These are phyloP conservation scores for Dactylella cylindrospora DNA, from an alignment of 2,329 filamentous ascomycete genomes.

Conservation along the genomic window DNA sequence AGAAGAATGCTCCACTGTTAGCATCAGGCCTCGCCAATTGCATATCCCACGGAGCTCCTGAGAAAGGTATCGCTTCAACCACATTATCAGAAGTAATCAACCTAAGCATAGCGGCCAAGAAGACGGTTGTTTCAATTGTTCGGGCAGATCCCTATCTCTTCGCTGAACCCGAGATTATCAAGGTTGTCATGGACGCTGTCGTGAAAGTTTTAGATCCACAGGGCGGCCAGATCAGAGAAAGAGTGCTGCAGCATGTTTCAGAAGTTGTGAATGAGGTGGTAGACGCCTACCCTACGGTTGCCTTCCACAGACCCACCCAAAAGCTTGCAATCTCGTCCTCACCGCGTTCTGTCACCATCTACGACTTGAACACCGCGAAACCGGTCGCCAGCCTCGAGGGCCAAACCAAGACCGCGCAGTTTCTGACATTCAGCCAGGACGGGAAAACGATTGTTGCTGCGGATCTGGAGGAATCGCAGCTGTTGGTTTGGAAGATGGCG, in stretches of 20 bases:
- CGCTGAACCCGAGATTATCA: constrained; percentile 43
- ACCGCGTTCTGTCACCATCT: constrained; percentile 44
- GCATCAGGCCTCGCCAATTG: constrained; percentile 46
- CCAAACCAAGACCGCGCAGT: constrained; percentile 44
- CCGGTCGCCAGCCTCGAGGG: constrained; percentile 45
- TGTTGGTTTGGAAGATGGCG: constrained; percentile 47
- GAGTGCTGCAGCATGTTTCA: constrained; percentile 47
- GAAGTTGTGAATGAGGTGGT: constrained; percentile 47
- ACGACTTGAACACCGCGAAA: constrained; percentile 45
- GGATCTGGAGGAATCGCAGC: constrained; percentile 43
- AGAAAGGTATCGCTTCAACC: constrained; percentile 30
- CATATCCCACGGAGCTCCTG: constrained; percentile 44
- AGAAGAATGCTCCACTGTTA: constrained; percentile 46
- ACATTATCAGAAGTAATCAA: constrained; percentile 41
- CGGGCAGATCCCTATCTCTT: constrained; percentile 44
- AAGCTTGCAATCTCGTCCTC: constrained; percentile 46
- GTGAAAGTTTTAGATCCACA: constrained; percentile 47
- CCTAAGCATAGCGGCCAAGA: constrained; percentile 46
- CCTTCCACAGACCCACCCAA: constrained; percentile 48
- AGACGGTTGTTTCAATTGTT: constrained; percentile 45
- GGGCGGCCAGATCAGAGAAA: constrained; percentile 45
- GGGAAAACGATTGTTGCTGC: constrained; percentile 46
- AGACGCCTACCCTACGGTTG: constrained; percentile 46
- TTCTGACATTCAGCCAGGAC: constrained; percentile 45
- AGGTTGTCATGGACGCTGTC: constrained; percentile 45